A percentile compares a stretch with the other conserved stretches of the same genome.
Evolutionary conservation across 345 rosid genomes (phyloP).

Genomic region (Sisymbrium altissimum): DNA sequence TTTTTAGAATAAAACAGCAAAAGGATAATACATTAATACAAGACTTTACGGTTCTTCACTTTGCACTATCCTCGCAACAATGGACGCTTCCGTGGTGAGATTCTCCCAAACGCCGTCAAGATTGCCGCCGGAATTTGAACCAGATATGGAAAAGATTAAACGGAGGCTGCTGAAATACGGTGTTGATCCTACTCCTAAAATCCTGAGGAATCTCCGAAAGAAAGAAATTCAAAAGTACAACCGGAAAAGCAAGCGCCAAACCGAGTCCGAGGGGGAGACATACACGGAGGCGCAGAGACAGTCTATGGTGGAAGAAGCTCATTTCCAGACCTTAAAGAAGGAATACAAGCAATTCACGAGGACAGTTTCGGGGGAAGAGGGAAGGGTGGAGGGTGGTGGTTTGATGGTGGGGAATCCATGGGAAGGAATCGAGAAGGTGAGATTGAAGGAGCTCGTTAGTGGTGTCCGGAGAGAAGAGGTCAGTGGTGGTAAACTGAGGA

Average conservation of each 20-base stretch:
- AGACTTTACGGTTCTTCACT: neutral
- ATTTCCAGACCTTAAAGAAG: slow-evolving; percentile 33
- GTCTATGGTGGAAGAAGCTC: slow-evolving; percentile 24
- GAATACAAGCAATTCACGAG: slow-evolving; percentile 67
- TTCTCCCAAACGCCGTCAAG: slow-evolving; percentile 29
- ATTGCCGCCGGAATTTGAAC: slow-evolving; percentile 42
- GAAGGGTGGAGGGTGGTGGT: neutral
- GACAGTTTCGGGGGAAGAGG: slow-evolving; percentile 23
- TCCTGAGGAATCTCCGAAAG: slow-evolving; percentile 64
- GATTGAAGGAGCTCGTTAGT: slow-evolving; percentile 52
- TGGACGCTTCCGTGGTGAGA: slow-evolving; percentile 55
- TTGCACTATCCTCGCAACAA: slow-evolving; percentile 13
- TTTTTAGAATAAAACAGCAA: neutral
- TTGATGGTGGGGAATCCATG: slow-evolving; percentile 74
- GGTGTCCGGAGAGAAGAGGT: slow-evolving; percentile 41
- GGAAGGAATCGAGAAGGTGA: slow-evolving; percentile 72
- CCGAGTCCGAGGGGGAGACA: slow-evolving; percentile 28
- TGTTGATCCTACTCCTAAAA: slow-evolving; percentile 69
- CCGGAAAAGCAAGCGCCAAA: slow-evolving; percentile 50
- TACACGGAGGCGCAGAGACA: slow-evolving; percentile 49
- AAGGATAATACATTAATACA: neutral
- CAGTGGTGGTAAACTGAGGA: slow-evolving; percentile 42
- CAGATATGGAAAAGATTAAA: slow-evolving; percentile 55
- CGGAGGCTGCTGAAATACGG: slow-evolving; percentile 51
- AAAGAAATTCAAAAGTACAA: slow-evolving; percentile 75